phyloP scores from a whole-genome alignment of 225 moss, liverwort and hornwort genomes.

The Ulota crispa region DNA sequence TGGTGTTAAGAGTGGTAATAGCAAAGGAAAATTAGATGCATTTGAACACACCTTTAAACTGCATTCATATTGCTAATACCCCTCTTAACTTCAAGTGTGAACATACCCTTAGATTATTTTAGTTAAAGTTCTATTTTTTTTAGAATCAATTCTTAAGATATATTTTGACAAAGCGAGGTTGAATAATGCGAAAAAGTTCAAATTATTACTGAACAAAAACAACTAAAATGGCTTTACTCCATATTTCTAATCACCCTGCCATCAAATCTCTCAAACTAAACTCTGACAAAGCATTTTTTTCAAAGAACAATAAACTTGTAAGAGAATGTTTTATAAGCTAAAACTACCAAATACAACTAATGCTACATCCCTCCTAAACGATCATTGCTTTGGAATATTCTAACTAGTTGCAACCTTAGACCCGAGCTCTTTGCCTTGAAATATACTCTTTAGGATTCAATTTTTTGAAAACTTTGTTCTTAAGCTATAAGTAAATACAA shows the following conservation, averaged over 20 bases:
- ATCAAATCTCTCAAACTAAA: background rate
- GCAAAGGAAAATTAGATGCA: no score
- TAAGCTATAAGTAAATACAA: background rate
- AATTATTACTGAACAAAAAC: background rate
- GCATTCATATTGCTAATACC: no score
- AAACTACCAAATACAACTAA: background rate
- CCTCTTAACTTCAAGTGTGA: no score
- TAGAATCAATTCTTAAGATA: background rate
- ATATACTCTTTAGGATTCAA: background rate
- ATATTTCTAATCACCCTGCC: background rate
- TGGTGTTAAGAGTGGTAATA: no score
- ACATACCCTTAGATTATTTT: background rate
- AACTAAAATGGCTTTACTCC: background rate
- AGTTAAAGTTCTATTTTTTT: background rate
- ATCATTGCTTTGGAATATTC: background rate
- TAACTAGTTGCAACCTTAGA: conserved; percentile 69
- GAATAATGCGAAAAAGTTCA: background rate
- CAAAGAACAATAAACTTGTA: background rate
- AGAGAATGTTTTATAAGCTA: background rate
- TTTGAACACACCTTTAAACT: no score
- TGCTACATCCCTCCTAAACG: background rate
- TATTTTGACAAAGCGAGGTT: background rate
- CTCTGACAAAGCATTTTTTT: background rate
- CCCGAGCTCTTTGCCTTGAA: conserved; percentile 44
- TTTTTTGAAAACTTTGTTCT: background rate